Evolutionary conservation across 2,329 filamentous ascomycete species (phyloP), one percentile per base, ranked within the genome.

Genomic region (Colletotrichum cordylinicola): DNA sequence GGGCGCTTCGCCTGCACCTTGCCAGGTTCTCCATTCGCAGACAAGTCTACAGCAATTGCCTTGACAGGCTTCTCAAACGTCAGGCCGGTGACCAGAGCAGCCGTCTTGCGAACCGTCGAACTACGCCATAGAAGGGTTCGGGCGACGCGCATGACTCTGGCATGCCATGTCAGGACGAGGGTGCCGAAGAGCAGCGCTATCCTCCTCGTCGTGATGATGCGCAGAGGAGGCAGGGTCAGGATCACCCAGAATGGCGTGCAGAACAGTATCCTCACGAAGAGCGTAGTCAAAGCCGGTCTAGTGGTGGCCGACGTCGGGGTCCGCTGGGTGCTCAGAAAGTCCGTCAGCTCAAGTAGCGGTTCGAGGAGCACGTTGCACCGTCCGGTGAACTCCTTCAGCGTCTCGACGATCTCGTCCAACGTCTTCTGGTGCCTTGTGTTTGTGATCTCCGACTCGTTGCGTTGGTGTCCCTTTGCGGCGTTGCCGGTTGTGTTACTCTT

Each of bases 361-460:
- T 98, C 96, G 67, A 98, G 90, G 21, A 99, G 88, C 68, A 98
- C 94, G 83, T 98, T 98, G 85, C 97, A 98, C 65, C 97, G 91
- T 7, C 94, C 94, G 0, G 96, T 98, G 79, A 99, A 95, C 78
- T 96, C 93, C 83, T 96, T 95, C 60, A 99, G 87, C 0, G 95
- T 98, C 80, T 98, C 96, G 72, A 99, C 94, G 76, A 99, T 99
- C 86, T 99, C 97, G 83, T 99, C 97, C 68, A 99, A 86, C 67
- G 96, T 98, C 87, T 98, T 98, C 81, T 98, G 95, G 80, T 97
- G 95, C 75, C 94, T 93, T 56, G 93, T 93, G 76, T 90, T 92
- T 8, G 90, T 91, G 18, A 86, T 82, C 80, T 95, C 94, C 10
- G 88, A 90, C 43, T 84, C 82, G 24, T 85, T 86, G n/a, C 87